Percentiles rank a stretch among this genome's conserved stretches.
Evolutionary conservation across 2,329 filamentous ascomycete species (phyloP).

Genomic region (Pestalotiopsis sp.): DNA sequence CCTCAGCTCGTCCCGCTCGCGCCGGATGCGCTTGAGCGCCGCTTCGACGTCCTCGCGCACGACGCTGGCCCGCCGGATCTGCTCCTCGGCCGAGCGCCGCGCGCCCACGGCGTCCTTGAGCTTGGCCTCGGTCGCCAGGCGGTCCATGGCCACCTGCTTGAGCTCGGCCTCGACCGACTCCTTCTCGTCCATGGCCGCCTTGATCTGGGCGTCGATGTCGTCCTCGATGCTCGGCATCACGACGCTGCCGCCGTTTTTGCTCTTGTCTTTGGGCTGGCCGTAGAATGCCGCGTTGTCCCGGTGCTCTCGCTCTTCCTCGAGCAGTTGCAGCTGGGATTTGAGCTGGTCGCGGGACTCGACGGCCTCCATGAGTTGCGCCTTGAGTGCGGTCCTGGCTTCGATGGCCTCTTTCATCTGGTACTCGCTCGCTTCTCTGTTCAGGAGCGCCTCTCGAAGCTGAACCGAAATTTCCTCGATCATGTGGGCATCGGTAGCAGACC

Average conservation of each 20-base stretch:
- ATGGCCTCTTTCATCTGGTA: neutral
- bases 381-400: neutral
- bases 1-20: neutral
- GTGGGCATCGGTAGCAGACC: neutral
- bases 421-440: neutral
- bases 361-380: neutral
- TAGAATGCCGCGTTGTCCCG: neutral
- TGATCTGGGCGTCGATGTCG: neutral
- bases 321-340: neutral
- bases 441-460: neutral
- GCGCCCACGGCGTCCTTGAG: conserved; percentile 3
- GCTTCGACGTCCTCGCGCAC: neutral
- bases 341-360: neutral
- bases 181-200: neutral
- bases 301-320: neutral
- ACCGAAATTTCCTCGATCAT: neutral
- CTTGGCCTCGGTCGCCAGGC: neutral
- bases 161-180: neutral
- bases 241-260: neutral
- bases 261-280: neutral
- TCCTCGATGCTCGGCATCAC: neutral
- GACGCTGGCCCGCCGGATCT: neutral
- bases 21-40: neutral
- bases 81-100: neutral
- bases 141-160: neutral